Conservation (phyloP, 1,284 basidiomycete genomes). For the Anthracocystis walkeri region DNA sequence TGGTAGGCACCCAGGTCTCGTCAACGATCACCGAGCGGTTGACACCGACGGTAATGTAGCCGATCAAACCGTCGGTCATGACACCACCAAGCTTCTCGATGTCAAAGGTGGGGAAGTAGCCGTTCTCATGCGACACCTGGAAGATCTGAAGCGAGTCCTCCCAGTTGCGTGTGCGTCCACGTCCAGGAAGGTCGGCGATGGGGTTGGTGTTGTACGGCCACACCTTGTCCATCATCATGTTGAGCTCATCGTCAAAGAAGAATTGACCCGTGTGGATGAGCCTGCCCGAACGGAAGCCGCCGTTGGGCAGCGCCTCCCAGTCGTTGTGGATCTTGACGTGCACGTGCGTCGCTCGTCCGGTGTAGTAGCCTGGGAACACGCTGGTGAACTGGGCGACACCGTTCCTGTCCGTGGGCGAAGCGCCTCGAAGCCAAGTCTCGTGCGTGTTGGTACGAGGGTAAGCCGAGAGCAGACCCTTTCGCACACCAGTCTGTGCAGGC, state of each 20-base stretch:
- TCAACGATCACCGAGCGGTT: conserved; percentile 60
- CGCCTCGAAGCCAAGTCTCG: conserved; percentile 76
- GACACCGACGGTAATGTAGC: conserved; percentile 71
- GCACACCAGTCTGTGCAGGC: conserved; percentile 65
- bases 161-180: conserved; percentile 72
- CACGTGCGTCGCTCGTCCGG: conserved; percentile 72
- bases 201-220: conserved; percentile 71
- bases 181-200: conserved; percentile 63
- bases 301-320: conserved; percentile 70
- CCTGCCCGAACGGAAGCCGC: conserved; percentile 72
- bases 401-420: conserved; percentile 77
- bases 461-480: conserved; percentile 70
- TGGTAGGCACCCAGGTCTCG: conserved; percentile 53
- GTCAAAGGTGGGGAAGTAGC: conserved; percentile 71
- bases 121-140: conserved; percentile 69
- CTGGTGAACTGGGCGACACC: conserved; percentile 78
- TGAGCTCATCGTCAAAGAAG: conserved; percentile 77
- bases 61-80: conserved; percentile 71
- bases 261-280: conserved; percentile 75
- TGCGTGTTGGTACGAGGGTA: conserved; percentile 70
- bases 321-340: conserved; percentile 70
- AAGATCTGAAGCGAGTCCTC: conserved; percentile 71
- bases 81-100: conserved; percentile 71
- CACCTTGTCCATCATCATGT: conserved; percentile 71
- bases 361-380: conserved; percentile 77